Percentiles rank a stretch among this genome's conserved stretches.
Evolutionary conservation across 2,329 filamentous ascomycete species (phyloP).

Genomic region (Penicillium brasilianum): DNA sequence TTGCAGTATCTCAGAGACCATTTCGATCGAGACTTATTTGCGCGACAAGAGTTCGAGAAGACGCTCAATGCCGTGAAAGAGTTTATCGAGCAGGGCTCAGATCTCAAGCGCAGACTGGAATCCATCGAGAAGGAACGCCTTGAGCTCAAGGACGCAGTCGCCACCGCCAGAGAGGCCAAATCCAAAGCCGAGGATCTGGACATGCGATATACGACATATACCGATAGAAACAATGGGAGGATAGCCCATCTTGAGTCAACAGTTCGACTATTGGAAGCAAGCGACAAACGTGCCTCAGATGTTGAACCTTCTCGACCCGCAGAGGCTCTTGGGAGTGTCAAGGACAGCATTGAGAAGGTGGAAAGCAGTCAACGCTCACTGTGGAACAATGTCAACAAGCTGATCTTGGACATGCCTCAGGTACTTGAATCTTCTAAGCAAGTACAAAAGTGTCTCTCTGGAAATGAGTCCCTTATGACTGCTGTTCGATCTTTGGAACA

Average conservation of each 20-base stretch:
- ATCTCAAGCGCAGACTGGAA: neutral
- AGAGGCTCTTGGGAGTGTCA: neutral
- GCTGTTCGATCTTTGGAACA: slow-evolving; percentile 49
- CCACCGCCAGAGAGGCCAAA: neutral
- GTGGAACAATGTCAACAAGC: slow-evolving; percentile 4
- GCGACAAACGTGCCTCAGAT: neutral
- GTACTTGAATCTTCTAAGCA: neutral
- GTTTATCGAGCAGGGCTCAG: neutral
- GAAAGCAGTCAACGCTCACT: neutral
- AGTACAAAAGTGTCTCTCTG: neutral
- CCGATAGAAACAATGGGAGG: neutral
- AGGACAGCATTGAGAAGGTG: neutral
- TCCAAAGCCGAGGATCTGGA: neutral
- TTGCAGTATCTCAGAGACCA: neutral
- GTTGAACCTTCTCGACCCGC: neutral
- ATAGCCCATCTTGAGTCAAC: neutral
- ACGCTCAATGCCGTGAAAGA: neutral
- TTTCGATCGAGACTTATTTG: neutral
- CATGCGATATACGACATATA: neutral
- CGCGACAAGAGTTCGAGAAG: neutral
- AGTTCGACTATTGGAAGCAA: neutral
- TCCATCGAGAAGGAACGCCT: neutral
- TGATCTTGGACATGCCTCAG: neutral
- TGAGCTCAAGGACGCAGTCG: neutral
- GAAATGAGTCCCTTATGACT: slow-evolving; percentile 25